Percentiles rank a stretch among this genome's conserved stretches.
Conservation (phyloP, 352 stramenopile genomes). For the Pythium volutum region DNA sequence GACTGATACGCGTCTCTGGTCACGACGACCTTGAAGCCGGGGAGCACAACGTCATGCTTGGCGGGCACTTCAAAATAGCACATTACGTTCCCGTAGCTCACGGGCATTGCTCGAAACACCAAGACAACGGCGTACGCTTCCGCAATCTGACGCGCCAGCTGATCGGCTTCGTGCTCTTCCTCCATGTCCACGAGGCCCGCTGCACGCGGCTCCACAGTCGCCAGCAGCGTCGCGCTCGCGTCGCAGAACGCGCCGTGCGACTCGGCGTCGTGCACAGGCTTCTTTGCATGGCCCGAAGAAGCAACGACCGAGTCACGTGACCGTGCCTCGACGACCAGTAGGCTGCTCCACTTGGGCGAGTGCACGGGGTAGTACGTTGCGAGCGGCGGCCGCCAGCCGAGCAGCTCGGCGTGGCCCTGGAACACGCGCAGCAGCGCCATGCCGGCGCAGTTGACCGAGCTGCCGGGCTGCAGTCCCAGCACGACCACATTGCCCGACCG, state of each 20-base stretch:
- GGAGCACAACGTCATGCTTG: slow-evolving; percentile 43
- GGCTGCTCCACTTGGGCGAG: slow-evolving; percentile 79
- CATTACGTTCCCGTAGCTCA: slow-evolving; percentile 68
- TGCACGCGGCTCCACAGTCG: slow-evolving; percentile 34
- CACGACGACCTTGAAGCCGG: slow-evolving; percentile 81
- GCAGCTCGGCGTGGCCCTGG: slow-evolving; percentile 66
- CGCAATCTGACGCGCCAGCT: slow-evolving; percentile 56
- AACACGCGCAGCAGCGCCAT: slow-evolving; percentile 79
- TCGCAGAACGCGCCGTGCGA: slow-evolving; percentile 60
- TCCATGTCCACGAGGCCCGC: slow-evolving; percentile 35
- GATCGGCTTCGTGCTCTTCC: slow-evolving; percentile 72
- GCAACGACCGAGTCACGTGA: slow-evolving; percentile 24
- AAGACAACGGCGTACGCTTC: slow-evolving; percentile 66
- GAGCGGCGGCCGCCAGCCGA: slow-evolving; percentile 63
- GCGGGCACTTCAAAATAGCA: slow-evolving; percentile 65
- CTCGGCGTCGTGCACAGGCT: slow-evolving; percentile 29
- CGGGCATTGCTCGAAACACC: slow-evolving; percentile 60
- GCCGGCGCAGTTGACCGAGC: slow-evolving; percentile 63
- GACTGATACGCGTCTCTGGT: slow-evolving; percentile 36
- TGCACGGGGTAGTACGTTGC: slow-evolving; percentile 79
- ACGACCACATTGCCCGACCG: slow-evolving; percentile 62
- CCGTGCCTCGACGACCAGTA: slow-evolving; percentile 52
- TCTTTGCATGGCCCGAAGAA: slow-evolving; percentile 17
- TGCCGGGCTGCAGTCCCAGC: slow-evolving; percentile 51
- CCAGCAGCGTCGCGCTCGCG: slow-evolving; percentile 40